Conservation (phyloP, 148 eudicot genomes). For the Fagopyrum esculentum region DNA sequence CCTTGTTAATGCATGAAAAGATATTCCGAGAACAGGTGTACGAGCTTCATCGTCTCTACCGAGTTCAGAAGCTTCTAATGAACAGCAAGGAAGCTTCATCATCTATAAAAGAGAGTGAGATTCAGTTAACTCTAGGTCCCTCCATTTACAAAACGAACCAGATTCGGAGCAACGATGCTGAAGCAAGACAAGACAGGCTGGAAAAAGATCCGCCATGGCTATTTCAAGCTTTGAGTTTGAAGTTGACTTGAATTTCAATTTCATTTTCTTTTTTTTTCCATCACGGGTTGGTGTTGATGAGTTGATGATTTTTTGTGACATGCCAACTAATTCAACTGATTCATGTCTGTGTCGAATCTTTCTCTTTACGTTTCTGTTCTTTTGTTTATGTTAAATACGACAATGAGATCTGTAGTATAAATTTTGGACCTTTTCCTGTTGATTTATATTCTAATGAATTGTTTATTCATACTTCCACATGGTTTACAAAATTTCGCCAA, state of each 20-base stretch:
- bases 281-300: not conserved
- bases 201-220: constrained; percentile 52
- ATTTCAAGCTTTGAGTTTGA: constrained; percentile 51
- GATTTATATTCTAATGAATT: no score
- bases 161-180: no score
- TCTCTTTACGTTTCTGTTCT: no score
- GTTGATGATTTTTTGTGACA: not conserved
- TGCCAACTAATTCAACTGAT: not conserved
- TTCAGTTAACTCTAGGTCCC: constrained; percentile 76
- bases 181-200: not conserved
- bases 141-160: constrained; percentile 19
- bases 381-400: no score
- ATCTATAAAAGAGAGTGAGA: constrained; percentile 44
- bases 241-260: constrained; percentile 34
- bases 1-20: constrained; percentile 6
- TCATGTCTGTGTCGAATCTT: not conserved
- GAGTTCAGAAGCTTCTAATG: constrained; percentile 74
- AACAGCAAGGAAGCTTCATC: constrained; percentile 8
- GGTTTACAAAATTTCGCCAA: no score
- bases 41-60: constrained; percentile 85
- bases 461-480: no score
- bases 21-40: constrained; percentile 29
- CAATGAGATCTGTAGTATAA: no score
- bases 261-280: not conserved
- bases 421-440: no score